These are phyloP conservation scores for Adenanthera pavonina DNA, from an alignment of 306 rosid species.

Conservation along the genomic window DNA sequence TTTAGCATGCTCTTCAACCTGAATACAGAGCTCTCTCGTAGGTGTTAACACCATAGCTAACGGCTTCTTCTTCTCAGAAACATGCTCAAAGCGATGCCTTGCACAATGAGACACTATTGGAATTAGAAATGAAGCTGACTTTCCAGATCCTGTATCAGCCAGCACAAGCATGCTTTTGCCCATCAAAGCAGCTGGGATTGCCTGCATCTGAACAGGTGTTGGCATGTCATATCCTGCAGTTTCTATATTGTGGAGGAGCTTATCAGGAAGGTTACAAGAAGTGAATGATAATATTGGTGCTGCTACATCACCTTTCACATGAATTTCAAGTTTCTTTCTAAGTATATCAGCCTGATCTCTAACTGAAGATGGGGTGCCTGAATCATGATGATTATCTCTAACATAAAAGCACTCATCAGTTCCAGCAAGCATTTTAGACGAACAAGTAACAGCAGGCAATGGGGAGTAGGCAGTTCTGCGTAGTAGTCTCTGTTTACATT, in stretches of 20 bases:
- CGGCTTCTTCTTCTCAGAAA: conserved; percentile 55
- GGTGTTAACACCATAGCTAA: conserved; percentile 79
- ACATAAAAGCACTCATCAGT: conserved; percentile 84
- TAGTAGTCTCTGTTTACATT: conserved; percentile 68
- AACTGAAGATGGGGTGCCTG: conserved; percentile 42
- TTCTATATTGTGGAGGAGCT: conserved; percentile 77
- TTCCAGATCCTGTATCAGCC: conserved; percentile 85
- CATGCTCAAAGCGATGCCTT: conserved; percentile 43
- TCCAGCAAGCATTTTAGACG: conserved; percentile 52
- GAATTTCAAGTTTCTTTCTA: conserved; percentile 66
- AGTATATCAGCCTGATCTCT: conserved; percentile 57
- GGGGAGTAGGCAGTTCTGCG: conserved; percentile 44
- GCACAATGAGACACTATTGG: conserved; percentile 68
- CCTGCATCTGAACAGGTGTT: conserved; percentile 93
- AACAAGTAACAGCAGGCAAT: conserved; percentile 34
- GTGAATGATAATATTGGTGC: conserved; percentile 69
- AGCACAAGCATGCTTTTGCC: conserved; percentile 80
- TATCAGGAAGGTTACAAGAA: conserved; percentile 63
- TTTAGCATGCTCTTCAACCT: conserved; percentile 85
- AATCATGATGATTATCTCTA: conserved; percentile 46
- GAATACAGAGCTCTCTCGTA: conserved; percentile 82
- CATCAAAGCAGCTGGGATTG: conserved; percentile 74
- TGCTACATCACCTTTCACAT: conserved; percentile 59
- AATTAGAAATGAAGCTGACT: conserved; percentile 77
- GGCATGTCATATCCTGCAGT: conserved; percentile 81